Evolutionary conservation across 495 filamentous ascomycete species (phyloP), one percentile per base, ranked within the genome.

Genomic region (Immersiella caudata): DNA sequence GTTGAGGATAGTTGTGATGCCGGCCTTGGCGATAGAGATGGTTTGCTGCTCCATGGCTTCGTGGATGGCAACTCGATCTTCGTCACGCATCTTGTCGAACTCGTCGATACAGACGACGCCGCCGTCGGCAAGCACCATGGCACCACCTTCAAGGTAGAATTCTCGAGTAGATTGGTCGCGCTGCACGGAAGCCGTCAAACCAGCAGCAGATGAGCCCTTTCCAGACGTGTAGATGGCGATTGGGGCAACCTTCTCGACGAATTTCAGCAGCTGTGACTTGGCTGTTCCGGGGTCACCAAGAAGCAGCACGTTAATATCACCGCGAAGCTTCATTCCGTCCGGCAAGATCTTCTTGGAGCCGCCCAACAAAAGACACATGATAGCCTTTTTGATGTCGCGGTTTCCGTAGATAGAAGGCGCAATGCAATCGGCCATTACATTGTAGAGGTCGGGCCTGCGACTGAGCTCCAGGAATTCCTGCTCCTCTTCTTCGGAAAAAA

Each of bases 21-120:
- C 96, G 5, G 96, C 96, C 79, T 99, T 99, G 69, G 96, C 96
- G 73, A 99, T 98, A 11, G 96, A 99, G 66, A 99, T 99, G 7
- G 96, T 99, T 79, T 99, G 96, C 79, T 99, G 96, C 74, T 99
- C 96, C 96, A 99, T 99, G 66, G 96, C 96, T 86, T 99, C 96
- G 84, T 99, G 96, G 78, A 99, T 99, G 9, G 96, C 96, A 22
- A 99, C 96, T 69, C 96, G 88, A 70, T 99, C 96, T 78, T 99
- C 96, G 78, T 99, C 96, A 66, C 96, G 87, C 96, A 99, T 99
- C 83, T 99, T 99, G 81, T 99, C 96, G 77, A 99, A 99, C 79
- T 99, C 96, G 76, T 99, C 96, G 78, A 99, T 99, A 81, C 96
- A 99, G 22, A 98, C 96, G 8, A 98, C 96, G 73, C 96, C 96